These are phyloP conservation scores for Yamadazyma sp. DNA, from an alignment of 1,139 yeast genomes.

Conservation along the genomic window DNA sequence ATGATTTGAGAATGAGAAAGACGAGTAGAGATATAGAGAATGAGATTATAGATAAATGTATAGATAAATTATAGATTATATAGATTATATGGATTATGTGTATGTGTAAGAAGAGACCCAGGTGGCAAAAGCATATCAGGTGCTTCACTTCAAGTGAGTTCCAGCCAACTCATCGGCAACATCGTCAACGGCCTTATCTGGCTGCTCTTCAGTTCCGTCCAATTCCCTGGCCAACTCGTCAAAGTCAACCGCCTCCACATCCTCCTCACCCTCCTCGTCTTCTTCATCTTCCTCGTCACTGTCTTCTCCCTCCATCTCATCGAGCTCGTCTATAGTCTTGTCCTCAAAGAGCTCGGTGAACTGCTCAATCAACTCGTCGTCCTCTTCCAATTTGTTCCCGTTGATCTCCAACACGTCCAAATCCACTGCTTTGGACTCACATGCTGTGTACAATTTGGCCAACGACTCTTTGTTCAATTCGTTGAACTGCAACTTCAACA, in stretches of 20 bases:
- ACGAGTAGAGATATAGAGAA: too few relatives aligned
- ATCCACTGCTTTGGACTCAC: conserved; percentile 56
- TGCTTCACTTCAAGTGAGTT: conserved; percentile 45
- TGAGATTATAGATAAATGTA: too few relatives aligned
- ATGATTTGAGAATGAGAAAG: too few relatives aligned
- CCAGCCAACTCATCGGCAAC: conserved; percentile 60
- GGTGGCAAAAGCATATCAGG: too few relatives aligned
- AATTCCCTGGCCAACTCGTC: conserved; percentile 63
- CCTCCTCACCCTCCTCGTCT: conserved; percentile 60
- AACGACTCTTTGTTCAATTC: conserved; percentile 76
- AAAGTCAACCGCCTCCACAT: conserved; percentile 52
- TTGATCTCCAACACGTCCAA: conserved; percentile 75
- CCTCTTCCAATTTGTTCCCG: conserved; percentile 77
- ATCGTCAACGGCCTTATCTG: conserved; percentile 51
- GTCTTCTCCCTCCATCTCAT: conserved; percentile 88
- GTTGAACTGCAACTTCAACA: conserved; percentile 80
- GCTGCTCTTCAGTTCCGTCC: conserved; percentile 29
- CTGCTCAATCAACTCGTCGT: conserved; percentile 34
- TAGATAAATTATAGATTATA: background rate
- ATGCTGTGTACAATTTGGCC: conserved; percentile 51
- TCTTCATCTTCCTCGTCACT: conserved; percentile 81
- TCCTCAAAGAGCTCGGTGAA: conserved; percentile 59
- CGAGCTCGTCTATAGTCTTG: conserved; percentile 84
- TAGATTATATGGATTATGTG: background rate
- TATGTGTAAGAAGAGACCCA: too few relatives aligned